Percentiles rank a stretch among this genome's conserved stretches.
These are phyloP conservation scores for Ziziphus jujuba DNA, from an alignment of 306 rosid species.

Conservation along the genomic window DNA sequence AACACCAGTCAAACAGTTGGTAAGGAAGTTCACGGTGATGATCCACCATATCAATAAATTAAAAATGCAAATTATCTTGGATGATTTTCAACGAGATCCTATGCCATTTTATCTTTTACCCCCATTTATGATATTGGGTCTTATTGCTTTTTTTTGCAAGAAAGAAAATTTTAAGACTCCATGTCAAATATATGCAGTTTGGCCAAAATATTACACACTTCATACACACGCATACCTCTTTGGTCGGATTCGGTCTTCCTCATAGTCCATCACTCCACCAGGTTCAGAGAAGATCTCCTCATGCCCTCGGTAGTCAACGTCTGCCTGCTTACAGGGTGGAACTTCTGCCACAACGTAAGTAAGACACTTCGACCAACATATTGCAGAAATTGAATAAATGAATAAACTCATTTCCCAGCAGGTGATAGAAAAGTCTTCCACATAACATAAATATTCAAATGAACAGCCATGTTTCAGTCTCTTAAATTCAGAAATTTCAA, in stretches of 20 bases:
- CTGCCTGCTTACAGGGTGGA: constrained; percentile 97
- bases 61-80: background rate
- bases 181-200: background rate
- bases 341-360: constrained; percentile 99
- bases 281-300: constrained; percentile 98
- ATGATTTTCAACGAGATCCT: background rate
- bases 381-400: constrained; percentile 37
- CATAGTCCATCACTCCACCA: constrained; percentile 99
- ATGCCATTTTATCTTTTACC: too few species aligned
- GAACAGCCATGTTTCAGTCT: too few species aligned
- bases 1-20: constrained; percentile 11
- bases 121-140: too few species aligned
- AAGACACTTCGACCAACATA: constrained; percentile 94
- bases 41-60: background rate
- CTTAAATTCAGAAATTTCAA: too few species aligned
- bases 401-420: background rate
- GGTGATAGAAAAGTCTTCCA: too few species aligned
- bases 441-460: too few species aligned
- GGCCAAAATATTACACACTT: background rate
- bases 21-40: background rate
- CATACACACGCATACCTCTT: constrained; percentile 67
- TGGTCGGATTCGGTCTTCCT: constrained; percentile 95
- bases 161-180: too few species aligned
- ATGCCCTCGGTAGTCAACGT: constrained; percentile 91
- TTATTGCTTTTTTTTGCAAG: too few species aligned